A percentile compares a stretch with the other conserved stretches of the same genome.
Evolutionary conservation across 768 basidiomycete species (phyloP).

Genomic region (Tulasnella calospora): DNA sequence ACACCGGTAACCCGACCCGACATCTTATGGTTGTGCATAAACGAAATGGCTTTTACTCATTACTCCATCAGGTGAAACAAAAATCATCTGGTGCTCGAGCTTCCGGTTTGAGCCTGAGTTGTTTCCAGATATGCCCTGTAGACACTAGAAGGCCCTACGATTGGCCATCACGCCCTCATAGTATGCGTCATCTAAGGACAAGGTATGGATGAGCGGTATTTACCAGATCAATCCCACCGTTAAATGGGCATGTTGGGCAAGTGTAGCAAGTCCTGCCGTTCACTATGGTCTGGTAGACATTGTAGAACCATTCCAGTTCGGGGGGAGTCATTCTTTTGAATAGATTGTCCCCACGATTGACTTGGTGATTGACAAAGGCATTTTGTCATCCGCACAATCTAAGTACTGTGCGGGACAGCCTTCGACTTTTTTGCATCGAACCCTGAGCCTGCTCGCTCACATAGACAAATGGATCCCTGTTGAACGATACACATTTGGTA

Average conservation of each 20-base stretch:
- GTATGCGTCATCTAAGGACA: neutral
- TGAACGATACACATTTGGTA: neutral
- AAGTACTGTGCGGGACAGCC: neutral
- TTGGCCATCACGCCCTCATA: neutral
- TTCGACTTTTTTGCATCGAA: neutral
- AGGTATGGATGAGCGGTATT: neutral
- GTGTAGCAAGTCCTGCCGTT: neutral
- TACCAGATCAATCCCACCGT: neutral
- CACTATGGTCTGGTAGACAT: neutral
- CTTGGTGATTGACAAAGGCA: neutral
- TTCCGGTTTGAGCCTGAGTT: neutral
- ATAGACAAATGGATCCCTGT: neutral
- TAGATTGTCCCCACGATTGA: neutral
- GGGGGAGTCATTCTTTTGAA: neutral
- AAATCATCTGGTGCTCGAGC: neutral
- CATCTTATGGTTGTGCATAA: neutral
- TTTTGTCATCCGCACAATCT: neutral
- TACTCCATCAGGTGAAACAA: neutral
- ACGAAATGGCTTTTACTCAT: neutral
- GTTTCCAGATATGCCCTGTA: neutral
- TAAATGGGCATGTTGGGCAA: neutral
- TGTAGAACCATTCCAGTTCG: neutral
- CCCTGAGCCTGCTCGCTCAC: neutral
- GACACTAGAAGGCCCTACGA: neutral
- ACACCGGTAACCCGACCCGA: neutral